Evolutionary conservation across 129 eudicot species (phyloP).

Genomic region (Flaveria sonorensis): DNA sequence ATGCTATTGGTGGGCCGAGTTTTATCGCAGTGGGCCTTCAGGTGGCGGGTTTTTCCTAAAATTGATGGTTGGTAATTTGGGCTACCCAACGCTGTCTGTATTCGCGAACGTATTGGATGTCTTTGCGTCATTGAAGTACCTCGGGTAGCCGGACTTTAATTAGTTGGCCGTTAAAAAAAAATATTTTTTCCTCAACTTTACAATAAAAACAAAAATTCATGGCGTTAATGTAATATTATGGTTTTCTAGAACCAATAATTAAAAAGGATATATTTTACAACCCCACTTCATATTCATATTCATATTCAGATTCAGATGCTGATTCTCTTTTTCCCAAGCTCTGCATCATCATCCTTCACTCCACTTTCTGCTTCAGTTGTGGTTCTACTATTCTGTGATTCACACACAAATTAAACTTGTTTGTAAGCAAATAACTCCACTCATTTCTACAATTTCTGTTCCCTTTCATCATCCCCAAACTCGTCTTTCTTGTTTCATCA

Average conservation of each 20-base stretch:
- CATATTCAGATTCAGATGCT: slow-evolving; percentile 7
- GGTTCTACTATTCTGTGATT: background rate
- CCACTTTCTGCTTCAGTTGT: slow-evolving; percentile 19
- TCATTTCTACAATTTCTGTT: background rate
- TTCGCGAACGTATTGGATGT: too few relatives aligned
- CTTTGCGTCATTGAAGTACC: too few relatives aligned
- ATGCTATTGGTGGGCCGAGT: too few relatives aligned
- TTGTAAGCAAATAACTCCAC: slow-evolving; percentile 1
- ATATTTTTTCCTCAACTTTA: too few relatives aligned
- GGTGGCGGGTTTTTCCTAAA: too few relatives aligned
- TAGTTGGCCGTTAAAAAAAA: too few relatives aligned
- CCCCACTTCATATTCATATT: too few relatives aligned
- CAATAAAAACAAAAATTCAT: background rate
- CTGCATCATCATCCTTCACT: slow-evolving; percentile 17
- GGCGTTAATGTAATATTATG: slow-evolving; percentile 18
- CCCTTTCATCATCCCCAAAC: slow-evolving; percentile 15
- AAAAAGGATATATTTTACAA: background rate
- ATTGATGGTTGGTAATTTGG: too few relatives aligned
- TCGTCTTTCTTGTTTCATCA: background rate
- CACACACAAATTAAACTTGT: slow-evolving; percentile 22
- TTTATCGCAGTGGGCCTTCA: too few relatives aligned
- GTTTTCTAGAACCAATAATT: background rate
- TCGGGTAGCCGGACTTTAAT: too few relatives aligned
- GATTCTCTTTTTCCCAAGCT: background rate
- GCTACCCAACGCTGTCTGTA: too few relatives aligned